Conservation (phyloP, 2,329 filamentous ascomycete species). For the Drechslera avenae region DNA sequence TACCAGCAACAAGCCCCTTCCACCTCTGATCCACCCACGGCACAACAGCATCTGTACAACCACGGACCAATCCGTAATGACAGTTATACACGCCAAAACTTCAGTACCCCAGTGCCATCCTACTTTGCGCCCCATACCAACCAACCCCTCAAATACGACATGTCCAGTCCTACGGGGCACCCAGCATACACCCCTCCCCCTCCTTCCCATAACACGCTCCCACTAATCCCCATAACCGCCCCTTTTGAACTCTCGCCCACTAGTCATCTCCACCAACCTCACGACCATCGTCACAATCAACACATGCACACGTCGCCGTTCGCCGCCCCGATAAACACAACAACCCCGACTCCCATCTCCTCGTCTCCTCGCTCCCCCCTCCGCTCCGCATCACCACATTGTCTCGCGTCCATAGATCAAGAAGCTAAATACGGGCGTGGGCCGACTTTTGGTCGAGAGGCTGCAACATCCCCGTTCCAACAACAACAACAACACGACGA, state of each 20-base stretch:
- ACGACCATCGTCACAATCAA: too few relatives aligned
- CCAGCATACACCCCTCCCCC: background rate
- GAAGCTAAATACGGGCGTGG: background rate
- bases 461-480: too few relatives aligned
- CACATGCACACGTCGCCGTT: too few relatives aligned
- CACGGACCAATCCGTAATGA: background rate
- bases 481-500: background rate
- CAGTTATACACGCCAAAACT: background rate
- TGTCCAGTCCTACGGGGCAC: background rate
- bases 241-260: constrained; percentile 1
- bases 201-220: background rate
- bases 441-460: background rate
- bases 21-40: background rate
- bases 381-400: background rate
- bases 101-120: background rate
- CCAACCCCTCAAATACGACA: constrained; percentile 2
- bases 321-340: too few relatives aligned
- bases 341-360: too few relatives aligned
- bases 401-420: background rate
- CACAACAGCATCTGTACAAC: background rate
- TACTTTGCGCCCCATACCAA: background rate
- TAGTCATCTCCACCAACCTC: too few relatives aligned
- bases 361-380: background rate
- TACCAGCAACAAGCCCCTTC: background rate
- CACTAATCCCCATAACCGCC: background rate